Evolutionary conservation across 306 rosid genomes (phyloP).

Genomic region (Begonia peltatifolia): DNA sequence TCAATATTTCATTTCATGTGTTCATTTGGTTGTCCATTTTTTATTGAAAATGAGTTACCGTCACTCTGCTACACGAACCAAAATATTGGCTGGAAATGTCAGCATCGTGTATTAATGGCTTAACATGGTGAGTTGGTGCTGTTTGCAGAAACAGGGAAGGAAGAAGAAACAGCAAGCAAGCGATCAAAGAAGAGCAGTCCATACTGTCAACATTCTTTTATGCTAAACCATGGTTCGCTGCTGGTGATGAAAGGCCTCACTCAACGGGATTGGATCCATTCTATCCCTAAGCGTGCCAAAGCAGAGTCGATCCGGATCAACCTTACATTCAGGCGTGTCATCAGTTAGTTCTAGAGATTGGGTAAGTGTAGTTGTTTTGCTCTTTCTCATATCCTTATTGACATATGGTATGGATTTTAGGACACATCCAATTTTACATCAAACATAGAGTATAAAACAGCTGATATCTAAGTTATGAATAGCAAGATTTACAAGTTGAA

Average conservation of each 20-base stretch:
- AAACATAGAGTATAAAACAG: too few relatives aligned
- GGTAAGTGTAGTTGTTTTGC: neutral
- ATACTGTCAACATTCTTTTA: conserved; percentile 46
- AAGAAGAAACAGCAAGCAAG: conserved; percentile 45
- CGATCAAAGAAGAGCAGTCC: conserved; percentile 37
- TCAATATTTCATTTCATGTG: too few relatives aligned
- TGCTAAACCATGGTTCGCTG: conserved; percentile 75
- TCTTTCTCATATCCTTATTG: neutral
- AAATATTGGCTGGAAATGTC: too few relatives aligned
- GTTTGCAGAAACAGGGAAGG: conserved; percentile 20
- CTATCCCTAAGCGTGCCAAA: conserved; percentile 73
- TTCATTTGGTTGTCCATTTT: too few relatives aligned
- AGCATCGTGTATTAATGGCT: too few relatives aligned
- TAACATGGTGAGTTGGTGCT: too few relatives aligned
- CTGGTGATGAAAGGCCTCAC: conserved; percentile 84
- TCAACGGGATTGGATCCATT: conserved; percentile 92
- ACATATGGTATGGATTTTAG: too few relatives aligned
- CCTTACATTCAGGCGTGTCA: conserved; percentile 76
- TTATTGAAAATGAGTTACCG: too few relatives aligned
- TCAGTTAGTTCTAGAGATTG: neutral
- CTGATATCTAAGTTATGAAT: too few relatives aligned
- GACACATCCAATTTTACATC: too few relatives aligned
- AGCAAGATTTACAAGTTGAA: too few relatives aligned
- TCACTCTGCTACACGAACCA: too few relatives aligned
- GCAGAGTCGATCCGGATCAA: conserved; percentile 68